Base-by-base conservation (phyloP, 2,329 filamentous ascomycete genomes). In the Colletotrichum neosansevieriae region DNA sequence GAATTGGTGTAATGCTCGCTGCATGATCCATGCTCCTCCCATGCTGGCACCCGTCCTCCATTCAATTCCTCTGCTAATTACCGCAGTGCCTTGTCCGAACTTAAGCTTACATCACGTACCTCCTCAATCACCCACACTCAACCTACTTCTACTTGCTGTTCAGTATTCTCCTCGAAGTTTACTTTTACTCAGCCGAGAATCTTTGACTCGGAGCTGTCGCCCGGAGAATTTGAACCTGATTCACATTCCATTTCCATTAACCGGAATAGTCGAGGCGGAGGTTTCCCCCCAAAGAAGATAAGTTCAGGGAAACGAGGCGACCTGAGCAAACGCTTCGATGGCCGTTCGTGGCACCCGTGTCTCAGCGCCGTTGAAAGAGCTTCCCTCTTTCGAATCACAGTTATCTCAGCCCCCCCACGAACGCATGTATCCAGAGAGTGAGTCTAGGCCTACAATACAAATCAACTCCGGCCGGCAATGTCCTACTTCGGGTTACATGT, bases 1-100 rank as follows among this genome's bases (percentile, higher is more conserved):
- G 32, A 34, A 51, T 47, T 45, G 59, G n/a, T 19, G 58, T 57
- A 63, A 34, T 50, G 50, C 63, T 44, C 63, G 53, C 51, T 17
- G n/a, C 44, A 63, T 21, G 60, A 53, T 47, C 51, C 58, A 56
- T 67, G 58, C 42, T 51, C 24, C 12, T 51, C 24, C 12, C 49
- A 51, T 19, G 21, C 49, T 51, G 49, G 11, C 49, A 34, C 32
- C 49, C 49, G 24, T 45, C 47, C 29, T 6, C 24, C 15, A 13
- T n/a, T 53, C 34, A 3, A 38, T 38, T 38, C 12, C 34, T 38
- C 34, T 38, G 34, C 34, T 6, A n/a, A n/a, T n/a, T n/a, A 38
- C 34, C 9, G 4, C 34, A 21, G 51, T 42, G n/a, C 34, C 17
- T 56, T 40, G 17, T 56, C 51, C 34, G n/a, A 56, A 40, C 51